Conservation (phyloP, 1,284 basidiomycete genomes). For the Cystobasidium slooffiae region DNA sequence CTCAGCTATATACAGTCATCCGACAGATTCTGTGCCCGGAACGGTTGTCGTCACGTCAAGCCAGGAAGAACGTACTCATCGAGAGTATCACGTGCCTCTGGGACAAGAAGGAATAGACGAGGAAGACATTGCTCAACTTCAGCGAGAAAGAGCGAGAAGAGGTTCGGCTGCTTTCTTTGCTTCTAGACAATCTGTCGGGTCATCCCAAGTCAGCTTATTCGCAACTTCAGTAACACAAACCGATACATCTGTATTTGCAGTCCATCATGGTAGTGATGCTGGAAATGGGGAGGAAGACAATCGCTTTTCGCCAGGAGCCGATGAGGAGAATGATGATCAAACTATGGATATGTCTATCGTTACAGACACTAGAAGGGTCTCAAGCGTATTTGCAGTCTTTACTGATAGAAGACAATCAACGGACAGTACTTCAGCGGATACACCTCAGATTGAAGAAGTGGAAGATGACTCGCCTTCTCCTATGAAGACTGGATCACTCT, state of each 20-base stretch:
- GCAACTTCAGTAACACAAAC: not conserved
- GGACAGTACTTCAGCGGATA: not conserved
- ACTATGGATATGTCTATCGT: constrained; percentile 44
- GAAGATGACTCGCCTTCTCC: constrained; percentile 27
- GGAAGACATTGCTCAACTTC: constrained; percentile 24
- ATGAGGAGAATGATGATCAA: constrained; percentile 29
- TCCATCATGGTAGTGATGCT: constrained; percentile 2
- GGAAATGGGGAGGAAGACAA: not conserved
- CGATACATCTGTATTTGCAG: constrained; percentile 29
- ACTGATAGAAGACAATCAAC: constrained; percentile 2
- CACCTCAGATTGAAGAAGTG: not conserved
- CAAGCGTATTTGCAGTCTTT: constrained; percentile 39
- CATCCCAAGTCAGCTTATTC: constrained; percentile 16
- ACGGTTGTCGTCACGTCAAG: not conserved
- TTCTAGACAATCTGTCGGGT: not conserved
- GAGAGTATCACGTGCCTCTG: constrained; percentile 41
- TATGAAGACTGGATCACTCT: constrained; percentile 23
- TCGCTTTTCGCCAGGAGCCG: not conserved
- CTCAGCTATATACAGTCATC: constrained; percentile 6
- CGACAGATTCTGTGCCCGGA: not conserved
- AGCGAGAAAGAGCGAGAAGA: constrained; percentile 13
- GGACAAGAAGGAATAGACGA: constrained; percentile 43
- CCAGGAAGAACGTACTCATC: constrained; percentile 3
- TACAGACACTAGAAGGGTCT: constrained; percentile 23
- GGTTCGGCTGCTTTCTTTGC: constrained; percentile 38